Base-by-base conservation (phyloP, 352 stramenopile genomes). In the Plasmopara viticola region DNA sequence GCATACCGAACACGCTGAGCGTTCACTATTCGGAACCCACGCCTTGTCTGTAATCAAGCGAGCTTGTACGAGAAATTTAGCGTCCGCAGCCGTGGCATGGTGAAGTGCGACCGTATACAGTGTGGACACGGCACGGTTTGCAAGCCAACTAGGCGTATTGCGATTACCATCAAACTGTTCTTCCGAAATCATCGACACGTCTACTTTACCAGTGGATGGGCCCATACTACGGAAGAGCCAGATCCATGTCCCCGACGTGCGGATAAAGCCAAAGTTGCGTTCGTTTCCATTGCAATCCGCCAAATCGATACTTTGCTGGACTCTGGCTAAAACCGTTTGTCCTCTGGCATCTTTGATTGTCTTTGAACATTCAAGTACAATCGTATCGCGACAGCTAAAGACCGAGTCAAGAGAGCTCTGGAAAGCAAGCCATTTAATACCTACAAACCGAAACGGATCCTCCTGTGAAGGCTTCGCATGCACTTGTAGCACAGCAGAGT, bases 401-500 rank as follows among this genome's bases (percentile, higher is more conserved):
- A 87, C 72, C 9, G 74, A 84, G 45, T 86, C 78, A n/a, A 86
- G 62, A 0, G 78, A 72, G 18, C 72, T 82, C 62, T 91, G 80
- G 52, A 78, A 84, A 5, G 76, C 76, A 13, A 79, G 49, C 75
- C 80, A 90, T 56, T 91, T 91, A 54, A 94, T 47, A 12, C 77
- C 80, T 40, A 89, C 53, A 43, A 87, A 88, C 44, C 66, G 72
- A 58, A 86, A 86, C 48, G 78, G 66, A 48, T 91, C 80, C 5
- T 64, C 79, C 20, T 52, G 60, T 4, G 58, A 58, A 2, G 64
- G 58, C 18, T 70, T 54, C 33, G 82, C 68, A 17, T 74, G 42
- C 9, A 89, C 66, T 44, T 91, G 72, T n/a, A 94, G 54, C 30
- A 94, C 78, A 5, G 74, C 76, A 14, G 68, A 68, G 61, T 90